Conservation (phyloP, 2,329 filamentous ascomycete species). For the Microsporum canis region DNA sequence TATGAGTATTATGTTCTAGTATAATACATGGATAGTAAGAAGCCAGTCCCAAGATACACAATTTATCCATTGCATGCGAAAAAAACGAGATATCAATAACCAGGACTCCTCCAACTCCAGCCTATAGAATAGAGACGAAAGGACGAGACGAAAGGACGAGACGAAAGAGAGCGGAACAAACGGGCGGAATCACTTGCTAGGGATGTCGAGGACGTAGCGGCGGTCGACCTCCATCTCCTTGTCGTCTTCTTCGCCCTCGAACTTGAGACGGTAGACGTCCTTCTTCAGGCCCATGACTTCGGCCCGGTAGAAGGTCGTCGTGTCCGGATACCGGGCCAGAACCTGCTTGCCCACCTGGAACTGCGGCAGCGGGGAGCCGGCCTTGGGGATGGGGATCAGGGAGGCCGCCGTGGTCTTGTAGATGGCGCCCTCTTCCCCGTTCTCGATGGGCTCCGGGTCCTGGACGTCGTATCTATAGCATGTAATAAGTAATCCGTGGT, state of each 20-base stretch:
- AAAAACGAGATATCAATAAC: too few relatives aligned
- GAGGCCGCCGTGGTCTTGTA: slow-evolving; percentile 62
- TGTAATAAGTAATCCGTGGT: slow-evolving; percentile 3
- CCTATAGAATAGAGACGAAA: background rate
- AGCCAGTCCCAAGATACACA: too few relatives aligned
- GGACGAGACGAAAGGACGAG: background rate
- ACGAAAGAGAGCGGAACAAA: background rate
- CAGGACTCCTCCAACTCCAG: too few relatives aligned
- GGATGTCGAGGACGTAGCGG: slow-evolving; percentile 65
- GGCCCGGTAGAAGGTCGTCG: slow-evolving; percentile 75
- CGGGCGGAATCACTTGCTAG: slow-evolving; percentile 30
- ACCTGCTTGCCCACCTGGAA: slow-evolving; percentile 57
- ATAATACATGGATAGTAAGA: too few relatives aligned
- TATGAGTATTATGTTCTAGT: too few relatives aligned
- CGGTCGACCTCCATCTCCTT: slow-evolving; percentile 65
- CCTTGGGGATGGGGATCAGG: slow-evolving; percentile 64
- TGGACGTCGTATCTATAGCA: slow-evolving; percentile 58
- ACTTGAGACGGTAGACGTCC: slow-evolving; percentile 48
- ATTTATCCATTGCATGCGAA: too few relatives aligned
- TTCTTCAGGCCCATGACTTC: slow-evolving; percentile 61
- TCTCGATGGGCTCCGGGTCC: slow-evolving; percentile 65
- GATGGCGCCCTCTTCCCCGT: slow-evolving; percentile 47
- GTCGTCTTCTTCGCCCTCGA: slow-evolving; percentile 65
- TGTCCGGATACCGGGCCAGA: slow-evolving; percentile 68
- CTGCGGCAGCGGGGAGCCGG: slow-evolving; percentile 49